These are phyloP conservation scores for Coniochaeta sp. DNA, from an alignment of 2,329 filamentous ascomycete species.

Conservation along the genomic window DNA sequence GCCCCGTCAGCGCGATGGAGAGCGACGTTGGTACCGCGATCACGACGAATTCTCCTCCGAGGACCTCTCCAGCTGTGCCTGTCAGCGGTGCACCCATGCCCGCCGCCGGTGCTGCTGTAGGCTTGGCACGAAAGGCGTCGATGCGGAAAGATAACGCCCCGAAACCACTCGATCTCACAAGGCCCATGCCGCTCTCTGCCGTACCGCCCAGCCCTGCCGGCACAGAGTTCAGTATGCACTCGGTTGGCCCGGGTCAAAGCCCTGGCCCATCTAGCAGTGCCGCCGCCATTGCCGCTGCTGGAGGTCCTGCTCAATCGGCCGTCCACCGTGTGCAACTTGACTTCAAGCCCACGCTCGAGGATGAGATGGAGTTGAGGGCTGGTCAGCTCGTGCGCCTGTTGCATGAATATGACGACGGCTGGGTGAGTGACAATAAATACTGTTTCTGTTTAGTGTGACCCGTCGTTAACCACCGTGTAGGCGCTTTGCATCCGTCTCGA, in stretches of 20 bases:
- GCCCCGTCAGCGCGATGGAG: constrained; percentile 26
- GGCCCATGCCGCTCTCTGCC: constrained; percentile 25
- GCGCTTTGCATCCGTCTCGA: constrained; percentile 88
- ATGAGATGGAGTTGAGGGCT: constrained; percentile 75
- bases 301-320: constrained; percentile 50
- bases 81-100: constrained; percentile 16
- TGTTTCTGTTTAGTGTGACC: not conserved
- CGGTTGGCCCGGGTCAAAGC: constrained; percentile 39
- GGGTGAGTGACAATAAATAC: constrained; percentile 55
- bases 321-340: constrained; percentile 93
- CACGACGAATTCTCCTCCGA: constrained; percentile 20
- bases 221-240: constrained; percentile 55
- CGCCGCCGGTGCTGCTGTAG: constrained; percentile 15
- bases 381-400: constrained; percentile 83
- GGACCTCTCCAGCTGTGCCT: constrained; percentile 14
- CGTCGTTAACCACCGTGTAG: constrained; percentile 31
- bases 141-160: constrained; percentile 42
- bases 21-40: constrained; percentile 30
- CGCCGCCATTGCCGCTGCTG: constrained; percentile 55
- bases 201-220: constrained; percentile 52
- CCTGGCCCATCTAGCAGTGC: constrained; percentile 41
- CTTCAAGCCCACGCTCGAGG: constrained; percentile 86
- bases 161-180: constrained; percentile 47
- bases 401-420: constrained; percentile 97
- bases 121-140: constrained; percentile 46